Conservation (phyloP, 257 asterid genomes). For the Vinca minor region DNA sequence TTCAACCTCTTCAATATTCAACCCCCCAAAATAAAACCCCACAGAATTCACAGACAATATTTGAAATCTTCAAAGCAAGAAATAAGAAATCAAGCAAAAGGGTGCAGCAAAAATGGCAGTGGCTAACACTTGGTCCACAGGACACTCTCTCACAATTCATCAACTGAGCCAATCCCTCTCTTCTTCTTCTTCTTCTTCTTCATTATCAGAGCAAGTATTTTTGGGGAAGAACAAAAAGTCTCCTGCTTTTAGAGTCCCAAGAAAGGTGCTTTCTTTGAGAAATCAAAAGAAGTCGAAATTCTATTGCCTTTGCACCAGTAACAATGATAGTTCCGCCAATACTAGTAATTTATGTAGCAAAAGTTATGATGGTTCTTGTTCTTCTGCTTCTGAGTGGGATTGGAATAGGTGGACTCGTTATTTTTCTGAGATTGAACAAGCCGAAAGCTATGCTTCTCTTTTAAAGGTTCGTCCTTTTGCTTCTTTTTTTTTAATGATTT, state of each 20-base stretch:
- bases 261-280: slow-evolving; percentile 20
- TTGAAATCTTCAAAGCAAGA: not conserved
- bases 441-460: slow-evolving; percentile 67
- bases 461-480: slow-evolving; percentile 48
- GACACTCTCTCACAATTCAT: slow-evolving; percentile 40
- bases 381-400: slow-evolving; percentile 64
- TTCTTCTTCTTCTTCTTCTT: slow-evolving; percentile 15
- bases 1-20: not conserved
- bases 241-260: slow-evolving; percentile 20
- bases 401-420: slow-evolving; percentile 85
- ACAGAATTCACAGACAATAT: not conserved
- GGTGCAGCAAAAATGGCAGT: slow-evolving; percentile 50
- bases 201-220: slow-evolving; percentile 18
- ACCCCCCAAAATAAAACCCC: too few species aligned
- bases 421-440: slow-evolving; percentile 83
- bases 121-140: slow-evolving; percentile 70
- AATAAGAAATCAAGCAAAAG: not conserved
- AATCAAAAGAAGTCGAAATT: slow-evolving; percentile 32
- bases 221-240: slow-evolving; percentile 26
- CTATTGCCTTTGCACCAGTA: slow-evolving; percentile 43
- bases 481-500: slow-evolving; percentile 7
- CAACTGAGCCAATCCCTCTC: slow-evolving; percentile 38
- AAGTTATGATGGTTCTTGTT: slow-evolving; percentile 22
- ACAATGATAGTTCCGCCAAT: slow-evolving; percentile 13
- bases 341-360: too few species aligned